Evolutionary conservation across 176 grass and related monocot species (phyloP).

Genomic region (Aegilops umbellulata): DNA sequence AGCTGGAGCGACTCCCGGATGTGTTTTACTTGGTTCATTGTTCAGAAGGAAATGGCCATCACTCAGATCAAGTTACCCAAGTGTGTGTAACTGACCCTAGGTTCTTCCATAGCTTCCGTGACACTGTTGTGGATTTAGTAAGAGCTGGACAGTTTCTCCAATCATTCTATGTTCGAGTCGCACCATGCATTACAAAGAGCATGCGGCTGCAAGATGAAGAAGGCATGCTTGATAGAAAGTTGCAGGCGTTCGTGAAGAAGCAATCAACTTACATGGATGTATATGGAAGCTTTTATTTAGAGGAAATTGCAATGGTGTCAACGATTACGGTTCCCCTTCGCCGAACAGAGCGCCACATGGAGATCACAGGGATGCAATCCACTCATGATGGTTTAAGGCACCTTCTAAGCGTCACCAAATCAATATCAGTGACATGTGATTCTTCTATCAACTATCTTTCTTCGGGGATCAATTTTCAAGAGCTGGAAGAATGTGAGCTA

Average conservation of each 20-base stretch:
- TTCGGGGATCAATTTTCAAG: too few species aligned
- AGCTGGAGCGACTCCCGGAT: neutral
- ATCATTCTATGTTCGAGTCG: neutral
- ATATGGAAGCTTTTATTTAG: rapidly evolving
- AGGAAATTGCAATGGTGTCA: neutral
- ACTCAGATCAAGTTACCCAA: neutral
- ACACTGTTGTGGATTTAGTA: rapidly evolving
- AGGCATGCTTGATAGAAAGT: neutral
- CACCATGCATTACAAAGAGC: neutral
- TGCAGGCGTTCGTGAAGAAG: neutral
- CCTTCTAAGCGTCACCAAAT: neutral
- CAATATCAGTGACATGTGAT: neutral
- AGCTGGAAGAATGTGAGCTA: slow-evolving; percentile 13
- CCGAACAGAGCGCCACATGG: neutral
- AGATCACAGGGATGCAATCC: neutral
- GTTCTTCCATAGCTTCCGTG: neutral
- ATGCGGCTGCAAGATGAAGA: neutral
- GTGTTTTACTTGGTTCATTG: neutral
- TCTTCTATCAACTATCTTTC: rapidly evolving
- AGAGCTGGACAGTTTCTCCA: rapidly evolving
- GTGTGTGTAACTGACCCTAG: neutral
- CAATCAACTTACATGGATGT: neutral
- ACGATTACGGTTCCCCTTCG: too few species aligned
- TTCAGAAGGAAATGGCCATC: neutral
- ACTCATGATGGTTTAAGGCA: rapidly evolving